Evolutionary conservation across 306 rosid genomes (phyloP), one percentile per base, ranked within the genome.

Genomic region (Gynostemma pentaphyllum): DNA sequence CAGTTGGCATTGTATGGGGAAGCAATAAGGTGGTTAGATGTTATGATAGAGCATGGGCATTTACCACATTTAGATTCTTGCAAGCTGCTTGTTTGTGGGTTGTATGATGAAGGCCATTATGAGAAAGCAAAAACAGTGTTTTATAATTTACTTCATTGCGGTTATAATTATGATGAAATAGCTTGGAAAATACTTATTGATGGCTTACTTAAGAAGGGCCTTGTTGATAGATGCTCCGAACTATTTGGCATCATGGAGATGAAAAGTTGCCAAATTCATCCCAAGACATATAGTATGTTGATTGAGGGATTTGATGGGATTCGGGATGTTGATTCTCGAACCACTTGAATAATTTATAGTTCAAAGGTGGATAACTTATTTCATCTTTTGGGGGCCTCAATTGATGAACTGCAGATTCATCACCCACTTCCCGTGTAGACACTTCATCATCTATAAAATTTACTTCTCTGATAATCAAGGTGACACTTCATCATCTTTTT

Each of bases 151-250:
- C 79, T 90, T 46, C 16, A 23, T 21, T 69, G 80, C 64, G 83
- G 76, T 55, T 87, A 90, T 78, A 87, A 84, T 76, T 47, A 69
- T 2, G 86, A 90, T 75, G 97, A 90, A 57, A 81, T 90, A 27
- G 90, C 84, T 79, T 87, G 95, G 95, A 87, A 82, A 76, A 71
- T 90, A 75, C 83, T 87, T 42, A 80, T 90, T 63, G 90, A 90
- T 45, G 97, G 97, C 68, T 78, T 90, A 64, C 79, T 78, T 64
- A 78, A 67, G 69, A 79, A 67, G 36, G 94, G 97, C 56, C 79
- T 70, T 72, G 74, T 71, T 51, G 74, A 70, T 52, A 78, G 70
- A 65, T 82, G 94, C 85, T 79, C 83, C 42, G 79, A 82, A 59
- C 78, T 90, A n/a, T 62, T 85, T 60, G 70, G 72, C 23, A 66